These are phyloP conservation scores for Pythium rhizo-oryzae DNA, from an alignment of 352 stramenopile species.

Conservation along the genomic window DNA sequence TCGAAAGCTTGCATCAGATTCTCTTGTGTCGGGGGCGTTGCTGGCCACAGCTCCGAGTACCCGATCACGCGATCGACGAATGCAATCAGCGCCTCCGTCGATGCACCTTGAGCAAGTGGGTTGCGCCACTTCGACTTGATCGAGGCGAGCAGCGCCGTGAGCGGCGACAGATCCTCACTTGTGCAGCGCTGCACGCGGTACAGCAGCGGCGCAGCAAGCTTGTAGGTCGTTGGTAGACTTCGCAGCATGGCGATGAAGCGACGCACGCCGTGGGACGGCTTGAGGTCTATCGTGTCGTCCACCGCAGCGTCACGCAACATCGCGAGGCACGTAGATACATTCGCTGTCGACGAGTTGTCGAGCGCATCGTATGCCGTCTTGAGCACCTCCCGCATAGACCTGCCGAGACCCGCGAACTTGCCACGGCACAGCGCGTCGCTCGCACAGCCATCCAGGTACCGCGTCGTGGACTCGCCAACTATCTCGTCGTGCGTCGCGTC, in stretches of 20 bases:
- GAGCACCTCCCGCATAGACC: conserved; percentile 12
- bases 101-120: background rate
- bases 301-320: conserved; percentile 2
- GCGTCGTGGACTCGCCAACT: background rate
- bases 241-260: conserved; percentile 2
- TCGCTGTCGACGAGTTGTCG: background rate
- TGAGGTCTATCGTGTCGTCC: conserved; percentile 1
- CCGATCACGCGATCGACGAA: conserved; percentile 15
- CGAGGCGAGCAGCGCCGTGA: background rate
- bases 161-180: background rate
- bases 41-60: conserved; percentile 23
- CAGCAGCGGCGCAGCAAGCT: conserved; percentile 14
- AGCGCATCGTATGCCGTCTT: background rate
- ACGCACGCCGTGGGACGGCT: conserved; percentile 6
- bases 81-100: background rate
- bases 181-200: conserved; percentile 19
- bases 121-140: too few species aligned
- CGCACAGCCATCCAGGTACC: conserved; percentile 4
- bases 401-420: conserved; percentile 11
- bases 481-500: background rate
- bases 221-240: background rate
- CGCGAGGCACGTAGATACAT: background rate
- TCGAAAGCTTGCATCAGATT: background rate
- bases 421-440: background rate
- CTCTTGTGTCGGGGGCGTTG: background rate